These are phyloP conservation scores for Podospora pseudoanserina DNA, from an alignment of 495 filamentous ascomycete species.

Conservation along the genomic window DNA sequence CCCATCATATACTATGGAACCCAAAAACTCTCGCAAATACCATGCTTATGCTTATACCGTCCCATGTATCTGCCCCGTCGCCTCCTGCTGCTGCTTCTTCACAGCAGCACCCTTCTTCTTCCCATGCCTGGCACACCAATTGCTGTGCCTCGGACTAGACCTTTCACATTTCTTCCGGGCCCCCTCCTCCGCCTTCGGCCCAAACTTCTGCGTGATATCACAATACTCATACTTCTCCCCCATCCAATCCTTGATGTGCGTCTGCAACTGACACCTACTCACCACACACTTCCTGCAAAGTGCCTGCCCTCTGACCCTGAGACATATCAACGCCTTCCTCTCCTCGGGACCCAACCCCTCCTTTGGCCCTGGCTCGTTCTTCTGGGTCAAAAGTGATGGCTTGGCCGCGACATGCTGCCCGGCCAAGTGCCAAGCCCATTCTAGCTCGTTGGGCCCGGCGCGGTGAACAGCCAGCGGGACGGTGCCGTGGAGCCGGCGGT, in stretches of 20 bases:
- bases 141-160: slow-evolving; percentile 45
- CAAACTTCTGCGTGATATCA: slow-evolving; percentile 49
- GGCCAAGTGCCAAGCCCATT: slow-evolving; percentile 52
- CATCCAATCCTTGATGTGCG: slow-evolving; percentile 53
- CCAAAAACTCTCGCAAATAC: neutral
- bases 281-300: slow-evolving; percentile 52
- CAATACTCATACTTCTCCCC: slow-evolving; percentile 48
- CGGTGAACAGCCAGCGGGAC: slow-evolving; percentile 48
- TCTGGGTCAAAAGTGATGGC: slow-evolving; percentile 1
- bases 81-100: slow-evolving; percentile 14
- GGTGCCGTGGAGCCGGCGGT: slow-evolving; percentile 46
- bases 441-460: slow-evolving; percentile 51
- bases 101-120: slow-evolving; percentile 26
- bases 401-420: slow-evolving; percentile 31
- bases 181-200: slow-evolving; percentile 34
- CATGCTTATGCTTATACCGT: neutral
- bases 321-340: slow-evolving; percentile 33
- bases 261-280: slow-evolving; percentile 51
- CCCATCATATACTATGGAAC: neutral
- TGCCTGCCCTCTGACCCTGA: slow-evolving; percentile 44
- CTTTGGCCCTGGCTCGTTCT: neutral
- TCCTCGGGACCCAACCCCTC: slow-evolving; percentile 21
- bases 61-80: neutral
- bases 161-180: slow-evolving; percentile 45
- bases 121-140: slow-evolving; percentile 48